phyloP scores from a whole-genome alignment of 495 filamentous ascomycete species.

The Glutinoglossum americanum region DNA sequence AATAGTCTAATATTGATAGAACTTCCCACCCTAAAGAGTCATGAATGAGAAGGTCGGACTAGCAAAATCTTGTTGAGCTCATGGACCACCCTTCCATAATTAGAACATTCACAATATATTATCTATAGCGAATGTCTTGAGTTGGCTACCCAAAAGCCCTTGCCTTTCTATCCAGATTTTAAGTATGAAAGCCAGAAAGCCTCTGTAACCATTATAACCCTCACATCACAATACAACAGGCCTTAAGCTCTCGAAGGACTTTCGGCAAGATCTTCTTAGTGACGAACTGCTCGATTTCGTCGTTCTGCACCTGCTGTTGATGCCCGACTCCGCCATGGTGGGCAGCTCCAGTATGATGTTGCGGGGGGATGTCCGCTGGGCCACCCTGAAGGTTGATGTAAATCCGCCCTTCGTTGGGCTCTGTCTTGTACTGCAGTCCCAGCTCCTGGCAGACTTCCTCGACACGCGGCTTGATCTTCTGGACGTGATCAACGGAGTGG shows the following conservation, averaged over 20 bases:
- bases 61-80: no score
- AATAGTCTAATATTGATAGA: no score
- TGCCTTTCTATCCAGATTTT: background rate
- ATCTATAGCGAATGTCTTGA: background rate
- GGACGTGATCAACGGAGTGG: slow-evolving; percentile 54
- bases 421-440: slow-evolving; percentile 59
- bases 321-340: slow-evolving; percentile 12
- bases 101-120: background rate
- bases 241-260: slow-evolving; percentile 40
- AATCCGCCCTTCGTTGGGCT: slow-evolving; percentile 73
- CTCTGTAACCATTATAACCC: background rate
- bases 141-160: background rate
- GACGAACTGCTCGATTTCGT: slow-evolving; percentile 36
- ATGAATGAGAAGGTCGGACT: no score
- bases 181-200: background rate
- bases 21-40: no score
- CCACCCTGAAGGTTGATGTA: slow-evolving; percentile 48
- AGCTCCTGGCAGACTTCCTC: slow-evolving; percentile 66
- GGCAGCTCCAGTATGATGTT: slow-evolving; percentile 15
- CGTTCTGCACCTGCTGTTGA: slow-evolving; percentile 27
- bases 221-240: slow-evolving; percentile 67
- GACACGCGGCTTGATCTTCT: slow-evolving; percentile 82
- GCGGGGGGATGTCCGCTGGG: slow-evolving; percentile 29
- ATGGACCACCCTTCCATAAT: background rate
- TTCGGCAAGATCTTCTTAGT: slow-evolving; percentile 38